Percentiles rank a stretch among this genome's conserved stretches.
These are phyloP conservation scores for Termitomyces bulborhizus DNA, from an alignment of 768 basidiomycete genomes.

Conservation along the genomic window DNA sequence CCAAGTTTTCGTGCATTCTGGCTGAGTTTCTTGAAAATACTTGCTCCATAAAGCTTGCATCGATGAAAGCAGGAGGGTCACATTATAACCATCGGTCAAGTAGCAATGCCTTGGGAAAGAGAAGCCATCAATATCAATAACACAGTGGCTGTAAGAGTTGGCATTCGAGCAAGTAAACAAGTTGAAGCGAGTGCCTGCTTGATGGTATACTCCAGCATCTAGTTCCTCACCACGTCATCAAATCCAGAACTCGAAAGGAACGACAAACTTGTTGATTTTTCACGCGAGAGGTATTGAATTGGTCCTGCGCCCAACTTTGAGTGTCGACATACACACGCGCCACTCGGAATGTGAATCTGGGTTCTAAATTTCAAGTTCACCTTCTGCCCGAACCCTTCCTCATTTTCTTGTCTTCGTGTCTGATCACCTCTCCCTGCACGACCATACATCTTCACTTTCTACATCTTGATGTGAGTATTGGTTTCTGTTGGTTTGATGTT, in stretches of 20 bases:
- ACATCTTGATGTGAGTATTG: conserved; percentile 37
- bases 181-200: too few species aligned
- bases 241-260: too few species aligned
- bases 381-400: conserved; percentile 31
- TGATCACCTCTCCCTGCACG: conserved; percentile 36
- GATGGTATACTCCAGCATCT: too few species aligned
- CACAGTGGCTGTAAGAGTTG: too few species aligned
- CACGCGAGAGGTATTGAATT: too few species aligned
- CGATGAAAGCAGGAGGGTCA: neutral
- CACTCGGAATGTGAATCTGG: conserved; percentile 37
- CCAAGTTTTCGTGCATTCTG: neutral
- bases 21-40: neutral
- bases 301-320: too few species aligned
- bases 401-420: conserved; percentile 42
- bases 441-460: conserved; percentile 30
- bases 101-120: too few species aligned
- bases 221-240: too few species aligned
- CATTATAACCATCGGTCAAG: too few species aligned
- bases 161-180: too few species aligned
- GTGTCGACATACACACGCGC: neutral
- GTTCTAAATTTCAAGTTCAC: conserved; percentile 36
- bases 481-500: neutral
- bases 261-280: too few species aligned
- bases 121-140: too few species aligned
- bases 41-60: neutral